phyloP scores from a whole-genome alignment of 306 rosid genomes.

The Alnus rubra region DNA sequence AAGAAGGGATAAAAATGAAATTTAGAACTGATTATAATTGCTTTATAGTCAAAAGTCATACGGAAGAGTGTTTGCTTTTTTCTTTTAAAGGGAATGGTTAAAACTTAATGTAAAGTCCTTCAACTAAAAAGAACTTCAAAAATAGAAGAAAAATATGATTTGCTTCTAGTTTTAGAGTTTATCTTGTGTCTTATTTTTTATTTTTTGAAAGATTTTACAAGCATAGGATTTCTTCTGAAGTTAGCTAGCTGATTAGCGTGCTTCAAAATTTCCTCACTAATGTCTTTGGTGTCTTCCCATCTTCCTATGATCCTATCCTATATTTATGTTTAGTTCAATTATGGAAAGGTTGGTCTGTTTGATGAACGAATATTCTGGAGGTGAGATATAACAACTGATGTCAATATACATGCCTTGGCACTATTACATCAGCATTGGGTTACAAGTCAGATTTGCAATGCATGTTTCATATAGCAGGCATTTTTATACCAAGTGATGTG shows the following conservation, averaged over 20 bases:
- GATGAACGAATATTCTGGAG: neutral
- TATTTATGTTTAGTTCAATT: neutral
- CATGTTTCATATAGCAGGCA: neutral
- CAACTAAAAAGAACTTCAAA: neutral
- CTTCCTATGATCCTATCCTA: neutral
- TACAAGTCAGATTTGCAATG: neutral
- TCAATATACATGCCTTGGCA: neutral
- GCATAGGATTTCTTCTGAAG: slow-evolving; percentile 1
- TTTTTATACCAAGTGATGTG: neutral
- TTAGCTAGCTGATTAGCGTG: neutral
- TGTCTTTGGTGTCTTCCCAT: neutral
- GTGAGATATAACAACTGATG: neutral
- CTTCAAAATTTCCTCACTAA: neutral
- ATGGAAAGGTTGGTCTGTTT: neutral
- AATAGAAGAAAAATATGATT: neutral
- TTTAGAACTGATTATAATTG: too few species aligned
- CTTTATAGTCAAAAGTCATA: neutral
- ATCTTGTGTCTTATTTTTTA: neutral
- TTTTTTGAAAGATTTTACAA: neutral
- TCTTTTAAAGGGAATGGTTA: neutral
- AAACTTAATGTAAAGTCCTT: neutral
- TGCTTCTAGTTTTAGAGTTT: neutral
- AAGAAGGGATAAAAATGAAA: neutral
- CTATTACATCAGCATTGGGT: neutral
- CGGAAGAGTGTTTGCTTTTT: neutral